Conservation (phyloP, 2,329 filamentous ascomycete species). For the Monosporascus sp. region DNA sequence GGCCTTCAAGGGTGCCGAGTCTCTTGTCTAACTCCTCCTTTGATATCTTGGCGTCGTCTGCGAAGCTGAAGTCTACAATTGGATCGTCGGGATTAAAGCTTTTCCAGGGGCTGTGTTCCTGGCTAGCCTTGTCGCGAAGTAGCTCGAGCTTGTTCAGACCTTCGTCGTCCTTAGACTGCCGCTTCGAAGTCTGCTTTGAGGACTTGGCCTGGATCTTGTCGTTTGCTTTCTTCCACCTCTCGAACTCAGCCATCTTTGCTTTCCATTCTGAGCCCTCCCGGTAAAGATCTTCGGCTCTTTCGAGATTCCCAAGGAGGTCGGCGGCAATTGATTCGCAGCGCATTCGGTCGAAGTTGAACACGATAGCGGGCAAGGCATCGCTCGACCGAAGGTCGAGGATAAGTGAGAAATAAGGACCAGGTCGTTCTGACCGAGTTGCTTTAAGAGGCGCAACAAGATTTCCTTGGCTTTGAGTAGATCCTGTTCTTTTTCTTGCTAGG, state of each 20-base stretch:
- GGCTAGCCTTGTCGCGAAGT: slow-evolving; percentile 49
- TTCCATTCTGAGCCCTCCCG: slow-evolving; percentile 57
- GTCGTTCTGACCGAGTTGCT: neutral
- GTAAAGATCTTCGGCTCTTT: slow-evolving; percentile 49
- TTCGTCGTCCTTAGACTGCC: slow-evolving; percentile 34
- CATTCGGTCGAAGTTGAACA: slow-evolving; percentile 71
- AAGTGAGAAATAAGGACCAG: slow-evolving; percentile 40
- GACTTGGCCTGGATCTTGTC: slow-evolving; percentile 31
- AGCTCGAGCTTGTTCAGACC: slow-evolving; percentile 51
- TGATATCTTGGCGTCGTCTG: slow-evolving; percentile 54
- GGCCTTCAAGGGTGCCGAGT: slow-evolving; percentile 44
- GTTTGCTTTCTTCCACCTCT: slow-evolving; percentile 48
- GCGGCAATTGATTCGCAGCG: slow-evolving; percentile 57
- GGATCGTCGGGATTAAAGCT: slow-evolving; percentile 63
- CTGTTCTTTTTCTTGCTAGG: neutral
- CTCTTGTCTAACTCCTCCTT: slow-evolving; percentile 54
- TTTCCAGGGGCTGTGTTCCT: slow-evolving; percentile 54
- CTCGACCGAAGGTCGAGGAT: slow-evolving; percentile 56
- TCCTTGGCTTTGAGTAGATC: neutral
- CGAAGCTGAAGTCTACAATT: slow-evolving; percentile 60
- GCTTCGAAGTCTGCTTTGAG: slow-evolving; percentile 29
- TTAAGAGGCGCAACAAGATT: slow-evolving; percentile 5
- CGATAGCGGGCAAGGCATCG: slow-evolving; percentile 64
- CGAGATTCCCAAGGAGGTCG: slow-evolving; percentile 46
- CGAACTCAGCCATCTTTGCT: slow-evolving; percentile 51